Base-by-base conservation (phyloP, 1,284 basidiomycete genomes). In the Tilletia caries region DNA sequence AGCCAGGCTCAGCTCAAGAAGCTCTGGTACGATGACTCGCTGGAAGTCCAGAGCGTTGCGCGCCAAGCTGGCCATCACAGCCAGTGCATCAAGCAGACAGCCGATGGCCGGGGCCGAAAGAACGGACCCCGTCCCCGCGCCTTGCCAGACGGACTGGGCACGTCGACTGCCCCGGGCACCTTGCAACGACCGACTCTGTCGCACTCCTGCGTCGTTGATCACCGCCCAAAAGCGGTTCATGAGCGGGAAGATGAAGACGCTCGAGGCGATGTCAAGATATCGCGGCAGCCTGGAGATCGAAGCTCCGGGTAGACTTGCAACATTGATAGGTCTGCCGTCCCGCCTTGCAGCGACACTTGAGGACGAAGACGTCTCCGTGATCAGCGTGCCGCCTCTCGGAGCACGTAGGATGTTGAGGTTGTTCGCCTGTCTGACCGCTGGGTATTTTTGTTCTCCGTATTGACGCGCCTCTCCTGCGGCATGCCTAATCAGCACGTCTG, bases 151-250 rank as follows among this genome's bases (percentile, higher is more conserved):
- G 88, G 76, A 91, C 89, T 76, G 94, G 91, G 18, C 91, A 88
- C 54, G 94, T 87, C 83, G 93, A 15, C 41, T 27, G n/a, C 44
- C 41, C 20, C 50, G 34, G 13, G 33, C 18, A 52, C n/a, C 50
- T 18, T 18, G 15, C 3, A 48, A 13, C 34, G 33, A 34, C n/a
- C 66, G 41, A 32, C 50, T 54, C 23, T 50, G 50, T 25, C 50
- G 27, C 23, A 10, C 48, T 32, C 34, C 37, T 2, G 34, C 23
- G 41, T 71, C 37, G 27, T 46, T 25, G 25, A 74, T 41, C 58
- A 77, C 72, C 10, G 70, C 68, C 92, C 93, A 95, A 84, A 97
- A 95, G 8, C 90, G 89, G 76, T 93, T 91, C 81, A 97, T 87
- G 37, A 97, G 85, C 0, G 95, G 95, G 68, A 90, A 88, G 67